phyloP scores from a whole-genome alignment of 2,329 filamentous ascomycete genomes.

The Epichloe festucae region DNA sequence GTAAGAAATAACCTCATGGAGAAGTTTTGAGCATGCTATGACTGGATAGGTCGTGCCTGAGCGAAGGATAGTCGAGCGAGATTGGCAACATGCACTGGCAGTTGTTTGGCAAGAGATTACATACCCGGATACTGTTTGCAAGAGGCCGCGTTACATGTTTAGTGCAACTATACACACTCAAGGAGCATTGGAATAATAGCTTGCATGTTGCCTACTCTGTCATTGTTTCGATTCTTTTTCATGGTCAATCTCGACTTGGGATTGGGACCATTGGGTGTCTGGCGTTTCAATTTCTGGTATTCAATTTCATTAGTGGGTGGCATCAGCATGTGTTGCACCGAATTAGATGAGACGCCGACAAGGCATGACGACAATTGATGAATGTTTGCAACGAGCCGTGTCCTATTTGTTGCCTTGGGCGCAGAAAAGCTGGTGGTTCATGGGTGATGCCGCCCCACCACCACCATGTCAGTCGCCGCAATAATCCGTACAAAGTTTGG shows the following conservation, averaged over 20 bases:
- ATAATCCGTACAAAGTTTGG: too few relatives aligned
- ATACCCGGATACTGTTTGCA: background rate
- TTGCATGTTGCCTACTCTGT: background rate
- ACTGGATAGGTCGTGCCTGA: background rate
- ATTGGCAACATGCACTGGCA: background rate
- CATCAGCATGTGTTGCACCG: background rate
- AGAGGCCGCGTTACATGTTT: background rate
- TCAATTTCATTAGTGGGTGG: background rate
- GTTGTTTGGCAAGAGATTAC: background rate
- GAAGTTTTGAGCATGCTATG: conserved; percentile 34
- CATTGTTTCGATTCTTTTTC: background rate
- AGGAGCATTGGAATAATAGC: background rate
- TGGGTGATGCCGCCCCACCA: too few relatives aligned
- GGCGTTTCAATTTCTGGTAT: background rate
- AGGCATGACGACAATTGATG: background rate
- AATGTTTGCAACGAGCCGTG: background rate
- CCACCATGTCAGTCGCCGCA: too few relatives aligned
- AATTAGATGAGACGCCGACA: background rate
- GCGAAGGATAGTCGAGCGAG: background rate
- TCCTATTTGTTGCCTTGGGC: too few relatives aligned
- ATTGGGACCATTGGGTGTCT: background rate
- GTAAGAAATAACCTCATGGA: conserved; percentile 78
- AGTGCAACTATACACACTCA: background rate
- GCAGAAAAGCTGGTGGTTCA: too few relatives aligned
- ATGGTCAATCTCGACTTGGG: too few relatives aligned